phyloP scores from a whole-genome alignment of 23 red algal genomes.

The Gracilaria gracilis region DNA sequence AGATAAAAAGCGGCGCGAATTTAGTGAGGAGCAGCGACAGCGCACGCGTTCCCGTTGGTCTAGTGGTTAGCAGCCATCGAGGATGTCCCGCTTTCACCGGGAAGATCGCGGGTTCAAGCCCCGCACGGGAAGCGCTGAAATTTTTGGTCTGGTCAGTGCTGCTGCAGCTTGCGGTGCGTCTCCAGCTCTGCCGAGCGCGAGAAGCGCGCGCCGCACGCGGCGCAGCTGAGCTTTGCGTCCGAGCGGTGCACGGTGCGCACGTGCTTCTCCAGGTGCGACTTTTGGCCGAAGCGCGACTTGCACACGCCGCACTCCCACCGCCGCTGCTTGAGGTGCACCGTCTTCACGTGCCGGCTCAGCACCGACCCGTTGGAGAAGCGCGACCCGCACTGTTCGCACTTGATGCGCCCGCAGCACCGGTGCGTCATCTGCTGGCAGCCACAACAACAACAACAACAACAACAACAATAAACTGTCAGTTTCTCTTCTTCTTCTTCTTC shows the following conservation, averaged over 20 bases:
- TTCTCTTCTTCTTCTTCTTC: no score
- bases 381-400: slow-evolving; percentile 45
- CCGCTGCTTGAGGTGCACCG: slow-evolving; percentile 51
- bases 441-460: no score
- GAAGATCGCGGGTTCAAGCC: slow-evolving; percentile 85
- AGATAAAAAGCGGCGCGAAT: no score
- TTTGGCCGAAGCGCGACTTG: slow-evolving; percentile 28
- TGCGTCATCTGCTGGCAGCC: slow-evolving; percentile 17
- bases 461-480: background rate
- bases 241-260: slow-evolving; percentile 39
- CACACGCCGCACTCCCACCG: slow-evolving; percentile 48
- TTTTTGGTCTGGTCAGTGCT: background rate
- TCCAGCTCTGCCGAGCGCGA: slow-evolving; percentile 17
- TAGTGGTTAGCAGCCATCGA: slow-evolving; percentile 30
- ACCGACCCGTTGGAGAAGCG: slow-evolving; percentile 38
- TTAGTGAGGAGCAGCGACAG: background rate
- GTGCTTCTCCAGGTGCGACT: slow-evolving; percentile 52
- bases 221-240: slow-evolving; percentile 3
- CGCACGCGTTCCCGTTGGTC: slow-evolving; percentile 35
- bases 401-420: slow-evolving; percentile 21
- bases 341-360: slow-evolving; percentile 54
- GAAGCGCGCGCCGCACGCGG: slow-evolving; percentile 29
- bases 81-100: slow-evolving; percentile 91
- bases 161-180: background rate
- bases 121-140: slow-evolving; percentile 35